Evolutionary conservation across 2,329 filamentous ascomycete species (phyloP), one percentile per base, ranked within the genome.

Genomic region (Coniella lustricola): DNA sequence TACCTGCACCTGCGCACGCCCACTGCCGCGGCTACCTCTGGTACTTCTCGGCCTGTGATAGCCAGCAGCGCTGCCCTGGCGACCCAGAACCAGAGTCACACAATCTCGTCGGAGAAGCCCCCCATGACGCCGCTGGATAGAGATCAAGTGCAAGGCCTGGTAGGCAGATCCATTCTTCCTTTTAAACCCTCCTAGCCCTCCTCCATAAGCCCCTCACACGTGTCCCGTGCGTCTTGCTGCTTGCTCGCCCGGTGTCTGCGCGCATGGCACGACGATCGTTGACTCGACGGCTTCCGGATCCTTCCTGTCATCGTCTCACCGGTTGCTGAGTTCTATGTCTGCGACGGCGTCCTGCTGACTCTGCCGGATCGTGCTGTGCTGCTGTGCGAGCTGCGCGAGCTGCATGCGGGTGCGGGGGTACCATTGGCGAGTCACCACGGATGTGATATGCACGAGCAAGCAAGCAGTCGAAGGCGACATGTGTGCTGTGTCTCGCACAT

Each of bases 91-190:
- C 60, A 61, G 56, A 66, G 62, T 62, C 66, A 63, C 61, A 66
- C 67, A 59, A 62, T 68, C 20, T 32, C 51, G 58, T 58, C 68
- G 51, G 67, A 72, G 54, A 68, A 67, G 52, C 52, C 52, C 43
- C 49, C 44, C 35, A 70, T 74, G 66, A 82, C 74, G 59, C 75
- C 78, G 53, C 72, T 87, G 50, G 86, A 91, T 66, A 81, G 76
- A 69, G 86, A 90, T 63, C 85, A 90, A 70, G 75, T 84, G 61
- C 83, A 87, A 64, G 86, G 85, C 59, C 73, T 91, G 75, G 85
- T 90, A 72, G 72, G 84, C 37, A 47, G 22, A 34, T 18, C n/a
- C 39, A 16, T 8, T 16, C 41, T 44, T 46, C 41, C 40, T 16
- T 31, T 34, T 13, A 21, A 9, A 33, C 37, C 32, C 29, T 36